These are phyloP conservation scores for Kalanchoe fedtschenkoi DNA, from an alignment of 164 flowering plant genomes.

Conservation along the genomic window DNA sequence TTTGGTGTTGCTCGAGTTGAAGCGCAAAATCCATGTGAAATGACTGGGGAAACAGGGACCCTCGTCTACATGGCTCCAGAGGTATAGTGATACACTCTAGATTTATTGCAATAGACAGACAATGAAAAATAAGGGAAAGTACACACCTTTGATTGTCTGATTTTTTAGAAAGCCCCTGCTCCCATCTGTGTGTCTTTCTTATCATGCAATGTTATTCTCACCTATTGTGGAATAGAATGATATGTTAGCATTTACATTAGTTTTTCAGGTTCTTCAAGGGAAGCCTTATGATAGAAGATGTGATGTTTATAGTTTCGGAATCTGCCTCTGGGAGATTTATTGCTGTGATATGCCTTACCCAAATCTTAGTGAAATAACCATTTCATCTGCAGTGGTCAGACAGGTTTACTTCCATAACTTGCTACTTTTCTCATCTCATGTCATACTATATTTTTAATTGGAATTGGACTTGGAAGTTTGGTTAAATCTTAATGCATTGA, in stretches of 20 bases:
- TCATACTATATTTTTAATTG: no score
- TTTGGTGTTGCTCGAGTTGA: conserved; percentile 18
- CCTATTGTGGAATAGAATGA: background rate
- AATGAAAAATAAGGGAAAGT: no score
- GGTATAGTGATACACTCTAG: background rate
- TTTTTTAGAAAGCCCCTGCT: no score
- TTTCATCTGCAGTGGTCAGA: conserved; percentile 18
- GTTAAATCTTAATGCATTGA: no score
- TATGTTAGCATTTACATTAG: background rate
- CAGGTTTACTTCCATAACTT: conserved; percentile 6
- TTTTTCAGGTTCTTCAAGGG: conserved; percentile 24
- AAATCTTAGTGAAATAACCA: conserved; percentile 12
- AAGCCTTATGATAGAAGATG: conserved; percentile 18
- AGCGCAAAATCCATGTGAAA: conserved; percentile 12
- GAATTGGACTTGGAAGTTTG: no score
- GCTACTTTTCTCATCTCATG: no score
- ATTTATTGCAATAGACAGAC: background rate
- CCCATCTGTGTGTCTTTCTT: background rate
- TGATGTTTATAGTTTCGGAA: conserved; percentile 28
- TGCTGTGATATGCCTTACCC: conserved; percentile 28
- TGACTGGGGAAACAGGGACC: conserved; percentile 16
- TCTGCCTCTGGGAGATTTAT: conserved; percentile 30
- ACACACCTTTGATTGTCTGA: no score
- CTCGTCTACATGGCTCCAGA: conserved; percentile 22
- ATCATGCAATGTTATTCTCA: background rate